phyloP scores from a whole-genome alignment of 2,329 filamentous ascomycete genomes.

The Mycosphaerella sp. region DNA sequence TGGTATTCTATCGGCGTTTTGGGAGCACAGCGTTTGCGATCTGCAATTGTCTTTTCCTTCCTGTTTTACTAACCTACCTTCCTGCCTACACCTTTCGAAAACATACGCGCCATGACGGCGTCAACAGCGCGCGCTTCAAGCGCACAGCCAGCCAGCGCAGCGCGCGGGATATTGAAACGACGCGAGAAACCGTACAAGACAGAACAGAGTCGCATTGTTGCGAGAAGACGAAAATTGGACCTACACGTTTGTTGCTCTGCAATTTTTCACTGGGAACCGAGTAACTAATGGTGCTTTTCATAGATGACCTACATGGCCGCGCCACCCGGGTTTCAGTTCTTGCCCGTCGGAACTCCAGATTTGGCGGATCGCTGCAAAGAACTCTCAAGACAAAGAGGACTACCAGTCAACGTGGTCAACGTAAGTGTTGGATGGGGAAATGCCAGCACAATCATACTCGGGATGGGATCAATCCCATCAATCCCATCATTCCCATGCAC shows the following conservation, averaged over 20 bases:
- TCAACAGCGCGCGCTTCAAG: conserved; percentile 13
- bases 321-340: conserved; percentile 55
- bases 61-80: conserved; percentile 14
- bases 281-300: conserved; percentile 24
- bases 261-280: conserved; percentile 2
- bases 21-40: background rate
- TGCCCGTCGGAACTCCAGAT: conserved; percentile 54
- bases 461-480: too few species aligned
- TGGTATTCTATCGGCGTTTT: conserved; percentile 1
- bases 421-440: conserved; percentile 40
- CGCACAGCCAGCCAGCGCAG: conserved; percentile 23
- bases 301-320: conserved; percentile 52
- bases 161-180: conserved; percentile 27
- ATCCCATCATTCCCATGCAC: background rate
- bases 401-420: conserved; percentile 54
- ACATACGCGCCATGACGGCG: conserved; percentile 14
- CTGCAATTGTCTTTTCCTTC: conserved; percentile 10
- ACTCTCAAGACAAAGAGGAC: conserved; percentile 48
- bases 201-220: conserved; percentile 51
- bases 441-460: background rate
- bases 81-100: conserved; percentile 3
- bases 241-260: conserved; percentile 38
- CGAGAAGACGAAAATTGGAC: conserved; percentile 55
- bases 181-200: conserved; percentile 50
- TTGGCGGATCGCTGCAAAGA: conserved; percentile 56